Evolutionary conservation across 352 stramenopile species (phyloP).

Genomic region (Phytophthora hibernalis): DNA sequence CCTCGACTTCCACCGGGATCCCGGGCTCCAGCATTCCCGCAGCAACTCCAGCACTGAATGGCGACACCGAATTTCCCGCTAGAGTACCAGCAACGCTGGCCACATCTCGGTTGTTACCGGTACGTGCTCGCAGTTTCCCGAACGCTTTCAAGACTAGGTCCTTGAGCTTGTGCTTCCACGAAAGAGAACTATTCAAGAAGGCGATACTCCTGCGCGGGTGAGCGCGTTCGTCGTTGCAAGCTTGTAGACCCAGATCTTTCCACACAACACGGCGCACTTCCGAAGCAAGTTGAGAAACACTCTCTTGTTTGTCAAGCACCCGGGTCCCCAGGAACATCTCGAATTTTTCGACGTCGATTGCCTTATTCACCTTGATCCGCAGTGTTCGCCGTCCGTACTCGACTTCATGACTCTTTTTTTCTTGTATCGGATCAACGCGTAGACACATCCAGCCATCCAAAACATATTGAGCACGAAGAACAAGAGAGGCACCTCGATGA

Average conservation of each 20-base stretch:
- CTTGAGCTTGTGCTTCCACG: conserved; percentile 43
- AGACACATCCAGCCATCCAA: conserved; percentile 80
- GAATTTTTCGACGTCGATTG: conserved; percentile 51
- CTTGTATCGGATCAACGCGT: conserved; percentile 69
- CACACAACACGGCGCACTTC: conserved; percentile 63
- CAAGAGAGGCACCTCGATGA: conserved; percentile 64
- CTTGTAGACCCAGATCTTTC: conserved; percentile 45
- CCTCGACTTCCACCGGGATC: conserved; percentile 78
- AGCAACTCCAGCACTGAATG: conserved; percentile 13
- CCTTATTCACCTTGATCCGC: conserved; percentile 74
- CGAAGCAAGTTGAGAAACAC: conserved; percentile 54
- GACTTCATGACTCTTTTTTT: conserved; percentile 56
- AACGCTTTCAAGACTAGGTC: conserved; percentile 20
- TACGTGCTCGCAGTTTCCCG: conserved; percentile 24
- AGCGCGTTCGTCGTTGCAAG: conserved; percentile 29
- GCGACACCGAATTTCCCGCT: conserved; percentile 34
- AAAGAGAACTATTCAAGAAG: conserved; percentile 18
- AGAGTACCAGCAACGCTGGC: conserved; percentile 2
- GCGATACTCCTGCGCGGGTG: conserved; percentile 27
- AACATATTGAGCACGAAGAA: conserved; percentile 93
- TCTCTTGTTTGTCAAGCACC: conserved; percentile 59
- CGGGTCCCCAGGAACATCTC: conserved; percentile 49
- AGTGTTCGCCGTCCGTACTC: conserved; percentile 89
- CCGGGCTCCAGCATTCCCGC: conserved; percentile 32
- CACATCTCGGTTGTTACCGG: neutral